phyloP scores from a whole-genome alignment of 495 filamentous ascomycete genomes.

The Penicillium odoratum region DNA sequence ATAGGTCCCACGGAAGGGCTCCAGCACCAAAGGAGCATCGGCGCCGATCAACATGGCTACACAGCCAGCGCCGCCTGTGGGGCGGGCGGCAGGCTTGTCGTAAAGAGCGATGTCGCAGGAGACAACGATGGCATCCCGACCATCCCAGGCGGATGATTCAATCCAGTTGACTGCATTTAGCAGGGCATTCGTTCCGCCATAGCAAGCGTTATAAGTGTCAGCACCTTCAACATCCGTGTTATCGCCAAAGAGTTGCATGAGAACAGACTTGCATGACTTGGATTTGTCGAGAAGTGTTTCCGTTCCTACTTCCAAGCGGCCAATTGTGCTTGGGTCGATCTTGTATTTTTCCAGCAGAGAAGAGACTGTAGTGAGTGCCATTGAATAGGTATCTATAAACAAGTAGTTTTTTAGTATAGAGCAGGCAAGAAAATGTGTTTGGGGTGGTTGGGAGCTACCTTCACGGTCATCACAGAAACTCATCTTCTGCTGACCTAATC shows the following conservation, averaged over 20 bases:
- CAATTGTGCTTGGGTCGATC: constrained; percentile 83
- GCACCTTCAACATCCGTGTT: constrained; percentile 93
- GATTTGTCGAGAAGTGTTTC: constrained; percentile 99
- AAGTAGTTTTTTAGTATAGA: neutral
- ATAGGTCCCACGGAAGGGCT: constrained; percentile 85
- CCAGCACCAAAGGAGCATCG: constrained; percentile 83
- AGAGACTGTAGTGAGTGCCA: constrained; percentile 83
- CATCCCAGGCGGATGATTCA: constrained; percentile 96
- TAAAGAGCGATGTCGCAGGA: constrained; percentile 96
- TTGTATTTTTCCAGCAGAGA: constrained; percentile 89
- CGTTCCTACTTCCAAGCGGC: constrained; percentile 93
- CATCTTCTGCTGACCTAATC: constrained; percentile 98
- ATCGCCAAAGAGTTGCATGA: constrained; percentile 92
- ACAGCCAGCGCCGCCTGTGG: constrained; percentile 91
- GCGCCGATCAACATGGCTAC: constrained; percentile 93
- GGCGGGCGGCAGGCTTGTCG: constrained; percentile 89
- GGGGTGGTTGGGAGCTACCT: constrained; percentile 53
- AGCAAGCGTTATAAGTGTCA: constrained; percentile 97
- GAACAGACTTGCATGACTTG: constrained; percentile 97
- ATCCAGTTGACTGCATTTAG: constrained; percentile 97
- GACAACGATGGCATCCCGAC: constrained; percentile 87
- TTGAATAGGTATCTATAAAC: constrained; percentile 91
- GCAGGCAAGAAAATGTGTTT: neutral
- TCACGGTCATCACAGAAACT: constrained; percentile 98
- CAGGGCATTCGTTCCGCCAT: constrained; percentile 93